Evolutionary conservation across 2,329 filamentous ascomycete species (phyloP), one percentile per base, ranked within the genome.

Genomic region (Penicillium sp.): DNA sequence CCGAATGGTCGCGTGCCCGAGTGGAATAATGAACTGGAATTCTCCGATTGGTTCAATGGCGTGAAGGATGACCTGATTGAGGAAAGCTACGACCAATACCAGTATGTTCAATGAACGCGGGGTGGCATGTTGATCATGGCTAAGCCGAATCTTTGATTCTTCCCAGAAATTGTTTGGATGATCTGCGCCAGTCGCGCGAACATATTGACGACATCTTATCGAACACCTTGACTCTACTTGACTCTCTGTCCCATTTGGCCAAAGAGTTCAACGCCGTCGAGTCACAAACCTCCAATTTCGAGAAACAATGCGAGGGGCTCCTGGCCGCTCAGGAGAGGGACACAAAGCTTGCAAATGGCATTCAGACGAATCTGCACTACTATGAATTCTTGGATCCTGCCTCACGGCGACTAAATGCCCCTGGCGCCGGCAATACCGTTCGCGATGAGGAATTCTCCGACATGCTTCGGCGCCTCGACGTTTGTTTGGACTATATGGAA

Each of bases 331-430:
- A 98, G 77, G 86, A 84, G 68, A 87, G 90, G 25, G 83, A 97
- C 42, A 88, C 91, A 62, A 85, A 84, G 65, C 83, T 99, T 43
- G 92, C 92, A 2, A 87, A 96, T 66, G 89, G 92, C 59, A 89
- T 99, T 58, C 89, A 91, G 28, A 90, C 91, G 25, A 96, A 97
- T 68, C 81, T 97, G n/a, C 88, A 93, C 71, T 97, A 96, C 76
- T 99, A 99, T 75, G 87, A 90, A 20, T 97, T 96, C 72, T 84
- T 99, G 5, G 95, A 99, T 64, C 92, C 89, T 49, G 92, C 94
- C 61, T 96, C 92, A 0, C 86, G 93, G 57, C 86, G 92, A 14
- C 85, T 99, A 59, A 98, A 98, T 79, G 93, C 93, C 0, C 93
- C 95, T 0, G 92, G 93, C 0, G 93, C 94, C 20, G 88, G 91